A percentile compares a stretch with the other conserved stretches of the same genome.
These are phyloP conservation scores for Fusarium sp. DNA, from an alignment of 2,329 filamentous ascomycete genomes.

Conservation along the genomic window DNA sequence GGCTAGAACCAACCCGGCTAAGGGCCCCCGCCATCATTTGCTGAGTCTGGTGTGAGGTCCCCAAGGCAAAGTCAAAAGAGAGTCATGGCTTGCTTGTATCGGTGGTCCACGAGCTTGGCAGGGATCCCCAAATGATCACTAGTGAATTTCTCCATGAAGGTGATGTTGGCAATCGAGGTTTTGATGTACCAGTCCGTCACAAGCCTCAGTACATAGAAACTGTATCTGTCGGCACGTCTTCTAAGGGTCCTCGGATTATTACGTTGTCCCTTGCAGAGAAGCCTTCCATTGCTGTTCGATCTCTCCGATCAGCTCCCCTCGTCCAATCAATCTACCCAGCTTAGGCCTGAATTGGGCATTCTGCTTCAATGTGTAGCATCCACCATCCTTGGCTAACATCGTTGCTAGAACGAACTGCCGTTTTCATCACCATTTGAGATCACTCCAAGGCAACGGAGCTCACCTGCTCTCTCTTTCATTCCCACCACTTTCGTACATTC, in stretches of 20 bases:
- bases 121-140: conserved; percentile 15
- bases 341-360: conserved; percentile 26
- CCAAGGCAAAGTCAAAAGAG: conserved; percentile 23
- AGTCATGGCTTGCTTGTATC: conserved; percentile 35
- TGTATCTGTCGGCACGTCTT: background rate
- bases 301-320: conserved; percentile 16
- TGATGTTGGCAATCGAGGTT: conserved; percentile 1
- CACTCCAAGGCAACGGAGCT: background rate
- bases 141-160: conserved; percentile 3
- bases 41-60: conserved; percentile 8
- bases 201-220: background rate
- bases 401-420: conserved; percentile 6
- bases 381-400: background rate
- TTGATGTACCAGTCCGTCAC: background rate
- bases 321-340: conserved; percentile 22
- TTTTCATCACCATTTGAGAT: conserved; percentile 18
- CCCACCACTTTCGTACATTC: too few species aligned
- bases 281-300: conserved; percentile 42
- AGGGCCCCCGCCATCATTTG: conserved; percentile 36
- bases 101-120: conserved; percentile 13
- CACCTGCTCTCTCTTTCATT: background rate
- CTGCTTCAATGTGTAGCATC: background rate
- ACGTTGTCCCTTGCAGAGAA: conserved; percentile 41
- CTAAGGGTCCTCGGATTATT: conserved; percentile 18
- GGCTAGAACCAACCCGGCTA: conserved; percentile 37